Conservation (phyloP, 2,329 filamentous ascomycete species). For the Fusarium compactum region DNA sequence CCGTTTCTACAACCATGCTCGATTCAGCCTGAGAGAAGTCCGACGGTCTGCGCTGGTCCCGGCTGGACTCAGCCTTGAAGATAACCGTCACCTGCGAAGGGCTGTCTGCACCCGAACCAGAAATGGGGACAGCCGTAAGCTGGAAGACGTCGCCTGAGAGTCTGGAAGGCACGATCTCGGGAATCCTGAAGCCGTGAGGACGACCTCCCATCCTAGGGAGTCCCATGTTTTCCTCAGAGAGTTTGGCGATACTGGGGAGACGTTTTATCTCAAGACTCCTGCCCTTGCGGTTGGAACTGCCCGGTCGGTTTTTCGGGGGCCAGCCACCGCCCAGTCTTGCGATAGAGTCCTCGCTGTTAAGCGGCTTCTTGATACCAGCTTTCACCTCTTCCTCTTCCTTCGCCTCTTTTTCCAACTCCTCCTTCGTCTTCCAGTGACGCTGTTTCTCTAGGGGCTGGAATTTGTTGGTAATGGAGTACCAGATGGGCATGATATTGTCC, state of each 20-base stretch:
- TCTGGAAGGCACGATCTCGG: background rate
- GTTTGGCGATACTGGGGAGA: background rate
- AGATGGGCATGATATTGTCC: constrained; percentile 6
- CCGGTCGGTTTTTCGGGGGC: background rate
- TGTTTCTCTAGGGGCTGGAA: constrained; percentile 32
- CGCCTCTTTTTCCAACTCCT: background rate
- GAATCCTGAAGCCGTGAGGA: constrained; percentile 7
- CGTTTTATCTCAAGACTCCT: background rate
- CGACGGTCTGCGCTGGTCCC: background rate
- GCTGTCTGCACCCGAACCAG: background rate
- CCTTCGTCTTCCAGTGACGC: background rate
- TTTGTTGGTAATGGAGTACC: constrained; percentile 21
- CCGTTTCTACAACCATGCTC: background rate
- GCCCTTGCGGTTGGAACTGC: background rate
- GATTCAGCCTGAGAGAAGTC: background rate
- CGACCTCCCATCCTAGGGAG: background rate
- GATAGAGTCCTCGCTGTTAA: constrained; percentile 10
- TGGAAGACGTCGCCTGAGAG: background rate
- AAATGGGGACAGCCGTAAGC: background rate
- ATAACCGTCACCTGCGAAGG: background rate
- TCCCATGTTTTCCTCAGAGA: background rate
- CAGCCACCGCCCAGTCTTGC: constrained; percentile 11
- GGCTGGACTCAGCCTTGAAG: background rate
- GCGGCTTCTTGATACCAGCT: background rate
- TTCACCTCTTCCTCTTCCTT: background rate